Conservation (phyloP, 768 basidiomycete species). For the Leucogyrophana mollusca region DNA sequence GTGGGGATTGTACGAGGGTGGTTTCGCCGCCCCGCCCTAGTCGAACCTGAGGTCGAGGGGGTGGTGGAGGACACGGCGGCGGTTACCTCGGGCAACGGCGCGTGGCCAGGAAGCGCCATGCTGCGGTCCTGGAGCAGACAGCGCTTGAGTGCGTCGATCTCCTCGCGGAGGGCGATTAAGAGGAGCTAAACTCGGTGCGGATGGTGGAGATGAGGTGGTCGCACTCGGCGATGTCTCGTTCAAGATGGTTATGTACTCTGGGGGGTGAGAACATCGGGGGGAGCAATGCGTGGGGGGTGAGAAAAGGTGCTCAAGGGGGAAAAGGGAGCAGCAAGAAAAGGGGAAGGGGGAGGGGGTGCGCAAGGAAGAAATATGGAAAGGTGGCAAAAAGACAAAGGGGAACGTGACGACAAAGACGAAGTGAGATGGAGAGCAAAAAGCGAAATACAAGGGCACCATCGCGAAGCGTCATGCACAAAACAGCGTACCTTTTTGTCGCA, state of each 20-base stretch:
- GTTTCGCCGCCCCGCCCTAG: constrained; percentile 14
- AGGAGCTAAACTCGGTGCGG: constrained; percentile 78
- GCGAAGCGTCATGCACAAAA: too few species aligned
- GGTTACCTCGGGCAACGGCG: constrained; percentile 30
- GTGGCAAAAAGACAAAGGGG: too few species aligned
- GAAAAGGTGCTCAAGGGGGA: neutral
- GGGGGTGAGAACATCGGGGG: neutral
- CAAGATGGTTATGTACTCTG: constrained; percentile 94
- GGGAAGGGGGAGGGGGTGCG: neutral
- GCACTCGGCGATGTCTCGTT: constrained; percentile 89
- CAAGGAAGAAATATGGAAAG: neutral
- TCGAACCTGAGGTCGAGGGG: constrained; percentile 16
- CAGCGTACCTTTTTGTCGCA: constrained; percentile 79
- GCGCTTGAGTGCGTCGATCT: constrained; percentile 72
- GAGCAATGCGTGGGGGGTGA: neutral
- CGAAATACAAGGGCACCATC: too few species aligned
- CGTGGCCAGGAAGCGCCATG: constrained; percentile 44
- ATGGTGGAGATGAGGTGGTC: constrained; percentile 89
- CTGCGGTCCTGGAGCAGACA: constrained; percentile 69
- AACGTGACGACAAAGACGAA: neutral
- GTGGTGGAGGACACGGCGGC: constrained; percentile 42
- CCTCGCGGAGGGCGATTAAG: constrained; percentile 74
- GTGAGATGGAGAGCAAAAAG: too few species aligned
- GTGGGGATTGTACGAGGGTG: constrained; percentile 58
- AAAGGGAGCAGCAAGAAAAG: too few species aligned